phyloP scores from a whole-genome alignment of 225 moss, liverwort and hornwort species.

The Climacium dendroides region DNA sequence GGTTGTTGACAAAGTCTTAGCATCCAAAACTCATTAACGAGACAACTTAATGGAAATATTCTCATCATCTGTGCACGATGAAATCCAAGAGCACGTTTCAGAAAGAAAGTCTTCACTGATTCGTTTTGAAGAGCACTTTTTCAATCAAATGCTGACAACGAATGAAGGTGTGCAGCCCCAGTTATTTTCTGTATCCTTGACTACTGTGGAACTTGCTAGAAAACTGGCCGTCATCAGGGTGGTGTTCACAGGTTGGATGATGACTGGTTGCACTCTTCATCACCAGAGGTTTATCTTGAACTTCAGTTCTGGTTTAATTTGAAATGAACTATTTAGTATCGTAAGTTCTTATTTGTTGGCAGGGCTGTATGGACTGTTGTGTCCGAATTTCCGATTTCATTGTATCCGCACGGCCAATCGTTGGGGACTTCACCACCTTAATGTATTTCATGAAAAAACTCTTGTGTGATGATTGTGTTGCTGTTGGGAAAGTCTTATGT shows the following conservation, averaged over 20 bases:
- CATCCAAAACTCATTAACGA: conserved; percentile 15
- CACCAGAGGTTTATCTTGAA: neutral
- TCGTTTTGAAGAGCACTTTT: neutral
- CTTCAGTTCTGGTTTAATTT: neutral
- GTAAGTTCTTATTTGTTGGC: neutral
- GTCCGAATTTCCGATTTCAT: neutral
- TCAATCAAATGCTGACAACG: neutral
- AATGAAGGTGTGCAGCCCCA: neutral
- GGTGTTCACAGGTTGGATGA: neutral
- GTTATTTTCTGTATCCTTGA: neutral
- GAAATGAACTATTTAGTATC: neutral
- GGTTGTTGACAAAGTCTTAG: conserved; percentile 59
- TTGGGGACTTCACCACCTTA: neutral
- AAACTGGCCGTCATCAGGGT: neutral
- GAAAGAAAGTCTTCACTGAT: neutral
- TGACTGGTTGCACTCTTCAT: neutral
- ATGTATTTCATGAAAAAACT: neutral
- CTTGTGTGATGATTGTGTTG: neutral
- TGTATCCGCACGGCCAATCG: neutral
- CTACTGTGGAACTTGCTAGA: neutral
- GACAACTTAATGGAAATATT: neutral
- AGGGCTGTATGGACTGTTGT: neutral
- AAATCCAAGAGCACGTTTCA: neutral
- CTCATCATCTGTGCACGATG: neutral
- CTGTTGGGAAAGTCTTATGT: neutral